Conservation (phyloP, 2,329 filamentous ascomycete genomes). For the Zarea fungicola region DNA sequence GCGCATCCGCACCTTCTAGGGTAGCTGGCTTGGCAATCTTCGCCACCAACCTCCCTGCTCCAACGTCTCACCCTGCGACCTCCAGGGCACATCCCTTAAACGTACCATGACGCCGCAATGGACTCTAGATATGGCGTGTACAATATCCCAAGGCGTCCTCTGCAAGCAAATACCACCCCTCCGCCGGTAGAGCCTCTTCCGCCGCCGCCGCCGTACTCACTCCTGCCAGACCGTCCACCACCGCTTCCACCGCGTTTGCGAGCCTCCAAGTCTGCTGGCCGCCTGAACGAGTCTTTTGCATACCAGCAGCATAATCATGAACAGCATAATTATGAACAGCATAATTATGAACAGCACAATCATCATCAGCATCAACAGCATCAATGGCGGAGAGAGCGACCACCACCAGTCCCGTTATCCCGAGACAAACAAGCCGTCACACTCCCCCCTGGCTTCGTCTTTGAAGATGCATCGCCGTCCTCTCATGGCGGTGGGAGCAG, state of each 20-base stretch:
- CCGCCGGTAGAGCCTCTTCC: not conserved
- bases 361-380: not conserved
- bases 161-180: not conserved
- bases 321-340: no score
- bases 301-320: not conserved
- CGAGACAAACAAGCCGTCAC: not conserved
- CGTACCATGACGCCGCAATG: no score
- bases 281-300: slow-evolving; percentile 6
- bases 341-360: no score
- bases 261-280: slow-evolving; percentile 15
- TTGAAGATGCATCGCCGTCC: slow-evolving; percentile 10
- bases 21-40: no score
- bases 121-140: not conserved
- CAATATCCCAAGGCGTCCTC: slow-evolving; percentile 1
- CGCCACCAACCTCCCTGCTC: no score
- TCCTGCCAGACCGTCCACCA: not conserved
- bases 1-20: no score
- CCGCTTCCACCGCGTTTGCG: slow-evolving; percentile 13
- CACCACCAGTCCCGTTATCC: not conserved
- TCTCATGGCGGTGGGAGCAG: no score
- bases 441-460: slow-evolving; percentile 9
- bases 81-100: no score
- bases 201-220: slow-evolving; percentile 3
- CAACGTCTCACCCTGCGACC: no score
- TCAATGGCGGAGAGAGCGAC: not conserved